Evolutionary conservation across 257 asterid species (phyloP).

Genomic region (Coffea canephora): DNA sequence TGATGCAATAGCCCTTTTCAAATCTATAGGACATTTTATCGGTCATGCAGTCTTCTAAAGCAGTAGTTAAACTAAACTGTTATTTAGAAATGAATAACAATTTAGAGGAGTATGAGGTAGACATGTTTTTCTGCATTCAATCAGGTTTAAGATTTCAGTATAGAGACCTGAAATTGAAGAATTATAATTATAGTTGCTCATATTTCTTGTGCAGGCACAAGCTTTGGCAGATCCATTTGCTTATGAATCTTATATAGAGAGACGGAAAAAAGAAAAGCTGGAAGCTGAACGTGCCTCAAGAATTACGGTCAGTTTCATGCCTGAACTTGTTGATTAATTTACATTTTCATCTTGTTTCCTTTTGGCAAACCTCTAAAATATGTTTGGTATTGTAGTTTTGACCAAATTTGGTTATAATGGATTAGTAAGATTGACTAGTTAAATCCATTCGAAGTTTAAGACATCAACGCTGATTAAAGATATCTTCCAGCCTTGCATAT

Average conservation of each 20-base stretch:
- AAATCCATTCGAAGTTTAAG: neutral
- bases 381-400: neutral
- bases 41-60: neutral
- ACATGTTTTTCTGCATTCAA: too few species aligned
- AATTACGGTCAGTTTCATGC: conserved; percentile 64
- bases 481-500: neutral
- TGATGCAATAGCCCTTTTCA: neutral
- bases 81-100: neutral
- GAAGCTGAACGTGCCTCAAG: conserved; percentile 57
- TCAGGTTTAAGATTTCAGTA: neutral
- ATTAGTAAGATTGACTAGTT: too few species aligned
- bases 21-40: neutral
- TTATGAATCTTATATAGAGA: conserved; percentile 64
- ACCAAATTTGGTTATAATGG: too few species aligned
- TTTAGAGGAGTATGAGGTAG: neutral
- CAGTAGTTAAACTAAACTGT: neutral
- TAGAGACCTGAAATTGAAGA: neutral
- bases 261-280: conserved; percentile 61
- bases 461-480: neutral
- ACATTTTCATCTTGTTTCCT: neutral
- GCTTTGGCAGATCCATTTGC: conserved; percentile 75
- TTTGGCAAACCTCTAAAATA: neutral
- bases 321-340: neutral
- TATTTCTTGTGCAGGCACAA: conserved; percentile 54
- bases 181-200: conserved; percentile 6